Evolutionary conservation across 1,284 basidiomycete genomes (phyloP), one percentile per base, ranked within the genome.

Genomic region (Cryptococcus sp.): DNA sequence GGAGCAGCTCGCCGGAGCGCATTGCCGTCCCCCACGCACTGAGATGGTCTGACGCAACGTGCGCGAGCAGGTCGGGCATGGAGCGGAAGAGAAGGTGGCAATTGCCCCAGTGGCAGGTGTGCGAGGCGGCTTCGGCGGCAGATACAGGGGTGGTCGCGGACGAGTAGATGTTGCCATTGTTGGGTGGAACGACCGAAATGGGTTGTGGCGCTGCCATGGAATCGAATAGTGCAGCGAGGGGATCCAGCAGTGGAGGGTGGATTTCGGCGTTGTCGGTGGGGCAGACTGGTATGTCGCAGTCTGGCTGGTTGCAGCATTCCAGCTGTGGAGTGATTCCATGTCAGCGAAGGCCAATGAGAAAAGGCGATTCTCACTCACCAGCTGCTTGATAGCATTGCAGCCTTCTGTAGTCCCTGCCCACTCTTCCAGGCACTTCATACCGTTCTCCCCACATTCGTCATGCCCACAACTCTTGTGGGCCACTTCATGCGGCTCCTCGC

Each of bases 41-140:
- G 2, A 82, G 75, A 60, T 82, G 81, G 18, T 76, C 74, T 0
- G 74, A 57, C 4, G 80, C 80, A 37, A 83, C 77, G 56, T 83
- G 82, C 0, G 71, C 70, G 0, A 80, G 70, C 1, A 83, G 71
- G 53, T 77, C 77, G 12, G 78, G 76, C 53, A 79, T 76, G 3
- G 77, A 75, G 21, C 66, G 60, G 60, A 81, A 80, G 8, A 73
- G 64, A 11, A 72, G 65, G 48, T 79, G 73, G 63, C 79, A 80
- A 54, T 77, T 77, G 35, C 74, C 70, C 79, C 79, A 80, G 55
- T 78, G 77, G 57, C 79, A 80, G 23, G 72, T 63, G 55, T 75
- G 70, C 5, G 50, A 47, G 1, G 62, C 50, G 8, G 50, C 58
- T 36, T 67, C 53, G 37, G 56, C 21, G 2, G 43, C 20, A 13